phyloP scores from a whole-genome alignment of 148 eudicot genomes.

The Nepenthes mirabilis region DNA sequence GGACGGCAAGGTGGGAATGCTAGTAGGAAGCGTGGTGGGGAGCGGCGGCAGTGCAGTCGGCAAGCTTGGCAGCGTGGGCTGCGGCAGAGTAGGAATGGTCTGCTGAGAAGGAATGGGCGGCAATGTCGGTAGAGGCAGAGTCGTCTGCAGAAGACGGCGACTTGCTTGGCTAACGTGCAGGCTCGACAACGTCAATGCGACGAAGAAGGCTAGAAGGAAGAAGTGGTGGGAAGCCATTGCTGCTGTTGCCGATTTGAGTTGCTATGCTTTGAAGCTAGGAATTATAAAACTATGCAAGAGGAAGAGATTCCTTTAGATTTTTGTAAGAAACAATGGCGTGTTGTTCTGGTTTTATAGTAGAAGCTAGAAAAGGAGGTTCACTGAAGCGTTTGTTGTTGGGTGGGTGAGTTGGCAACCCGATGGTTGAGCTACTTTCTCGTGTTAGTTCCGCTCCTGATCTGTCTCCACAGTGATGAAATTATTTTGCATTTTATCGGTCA shows the following conservation, averaged over 20 bases:
- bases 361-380: not conserved
- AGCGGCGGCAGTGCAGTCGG: not conserved
- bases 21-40: not conserved
- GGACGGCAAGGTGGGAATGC: not conserved
- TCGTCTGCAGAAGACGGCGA: not conserved
- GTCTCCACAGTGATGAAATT: too few relatives aligned
- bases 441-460: not conserved
- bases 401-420: not conserved
- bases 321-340: not conserved
- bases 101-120: not conserved
- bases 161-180: not conserved
- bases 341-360: not conserved
- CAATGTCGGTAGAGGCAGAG: not conserved
- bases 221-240: not conserved
- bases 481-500: too few relatives aligned
- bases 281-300: not conserved
- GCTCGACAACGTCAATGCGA: not conserved
- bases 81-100: not conserved
- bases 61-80: not conserved
- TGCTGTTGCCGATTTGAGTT: not conserved
- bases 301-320: not conserved
- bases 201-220: not conserved
- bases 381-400: not conserved
- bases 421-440: constrained; percentile 1
- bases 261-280: not conserved